phyloP scores from a whole-genome alignment of 1,284 basidiomycete genomes.

The Fomitopsis schrenkii region DNA sequence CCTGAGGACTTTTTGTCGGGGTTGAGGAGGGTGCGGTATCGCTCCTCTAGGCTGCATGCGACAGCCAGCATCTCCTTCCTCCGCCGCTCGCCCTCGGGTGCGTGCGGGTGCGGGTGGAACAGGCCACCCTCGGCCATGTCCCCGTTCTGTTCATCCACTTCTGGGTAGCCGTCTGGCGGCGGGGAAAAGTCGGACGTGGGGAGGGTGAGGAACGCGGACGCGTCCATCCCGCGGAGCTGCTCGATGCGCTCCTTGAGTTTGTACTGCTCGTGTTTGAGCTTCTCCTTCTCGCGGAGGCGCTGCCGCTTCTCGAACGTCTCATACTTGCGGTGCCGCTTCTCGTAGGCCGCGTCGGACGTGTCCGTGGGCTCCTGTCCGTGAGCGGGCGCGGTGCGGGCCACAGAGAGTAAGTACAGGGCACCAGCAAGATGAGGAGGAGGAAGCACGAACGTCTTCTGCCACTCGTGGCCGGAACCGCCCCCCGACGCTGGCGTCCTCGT shows the following conservation, averaged over 20 bases:
- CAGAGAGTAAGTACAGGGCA: conserved; percentile 14
- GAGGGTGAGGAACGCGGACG: conserved; percentile 59
- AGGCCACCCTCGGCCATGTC: conserved; percentile 23
- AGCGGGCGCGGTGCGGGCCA: conserved; percentile 2
- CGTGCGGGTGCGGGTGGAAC: conserved; percentile 36
- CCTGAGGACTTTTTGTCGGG: conserved; percentile 39
- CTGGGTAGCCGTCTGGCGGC: conserved; percentile 9
- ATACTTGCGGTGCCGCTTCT: conserved; percentile 81
- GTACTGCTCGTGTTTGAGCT: conserved; percentile 86
- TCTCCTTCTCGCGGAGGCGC: conserved; percentile 84
- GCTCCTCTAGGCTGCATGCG: conserved; percentile 60
- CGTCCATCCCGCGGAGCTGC: conserved; percentile 72
- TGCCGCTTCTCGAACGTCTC: conserved; percentile 85
- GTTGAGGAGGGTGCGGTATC: conserved; percentile 68
- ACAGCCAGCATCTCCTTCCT: conserved; percentile 67
- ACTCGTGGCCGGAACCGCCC: conserved; percentile 63
- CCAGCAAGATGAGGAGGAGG: conserved; percentile 8
- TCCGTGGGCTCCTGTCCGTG: conserved; percentile 53
- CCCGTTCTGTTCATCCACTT: conserved; percentile 6
- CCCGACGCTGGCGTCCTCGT: conserved; percentile 56
- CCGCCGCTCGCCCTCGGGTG: conserved; percentile 65
- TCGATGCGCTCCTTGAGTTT: conserved; percentile 88
- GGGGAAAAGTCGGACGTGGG: conserved; percentile 52
- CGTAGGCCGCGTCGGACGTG: conserved; percentile 82
- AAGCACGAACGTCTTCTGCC: conserved; percentile 60